Evolutionary conservation across 306 rosid species (phyloP).

Genomic region (Ammopiptanthus mongolicus): DNA sequence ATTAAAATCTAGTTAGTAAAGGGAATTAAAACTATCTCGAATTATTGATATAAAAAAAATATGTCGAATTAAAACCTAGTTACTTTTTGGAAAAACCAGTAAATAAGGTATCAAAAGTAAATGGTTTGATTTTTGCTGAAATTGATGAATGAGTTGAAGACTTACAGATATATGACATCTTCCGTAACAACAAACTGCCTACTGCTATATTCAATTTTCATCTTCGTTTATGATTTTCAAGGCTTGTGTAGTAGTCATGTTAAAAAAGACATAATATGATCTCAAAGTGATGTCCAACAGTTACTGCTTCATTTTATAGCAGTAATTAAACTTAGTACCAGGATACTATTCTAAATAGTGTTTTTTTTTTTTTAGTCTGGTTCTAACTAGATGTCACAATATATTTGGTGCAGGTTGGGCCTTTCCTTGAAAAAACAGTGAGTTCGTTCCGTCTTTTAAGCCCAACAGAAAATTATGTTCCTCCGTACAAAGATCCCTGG

Average conservation of each 20-base stretch:
- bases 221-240: neutral
- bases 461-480: conserved; percentile 80
- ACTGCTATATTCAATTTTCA: neutral
- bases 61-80: neutral
- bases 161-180: neutral
- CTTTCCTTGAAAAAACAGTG: conserved; percentile 59
- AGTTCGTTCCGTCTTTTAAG: conserved; percentile 78
- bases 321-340: neutral
- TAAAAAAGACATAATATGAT: neutral
- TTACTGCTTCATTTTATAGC: neutral
- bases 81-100: neutral
- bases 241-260: neutral
- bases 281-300: neutral
- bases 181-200: neutral
- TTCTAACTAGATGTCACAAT: neutral
- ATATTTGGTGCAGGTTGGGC: conserved; percentile 78
- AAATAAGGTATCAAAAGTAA: neutral
- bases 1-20: neutral
- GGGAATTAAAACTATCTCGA: neutral
- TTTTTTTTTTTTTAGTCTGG: neutral
- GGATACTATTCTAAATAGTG: neutral
- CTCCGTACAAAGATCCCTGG: conserved; percentile 98
- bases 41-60: too few relatives aligned
- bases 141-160: neutral
- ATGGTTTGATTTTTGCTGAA: neutral